phyloP scores from a whole-genome alignment of 352 stramenopile genomes.

The Thalassiosira livingstoniorum region DNA sequence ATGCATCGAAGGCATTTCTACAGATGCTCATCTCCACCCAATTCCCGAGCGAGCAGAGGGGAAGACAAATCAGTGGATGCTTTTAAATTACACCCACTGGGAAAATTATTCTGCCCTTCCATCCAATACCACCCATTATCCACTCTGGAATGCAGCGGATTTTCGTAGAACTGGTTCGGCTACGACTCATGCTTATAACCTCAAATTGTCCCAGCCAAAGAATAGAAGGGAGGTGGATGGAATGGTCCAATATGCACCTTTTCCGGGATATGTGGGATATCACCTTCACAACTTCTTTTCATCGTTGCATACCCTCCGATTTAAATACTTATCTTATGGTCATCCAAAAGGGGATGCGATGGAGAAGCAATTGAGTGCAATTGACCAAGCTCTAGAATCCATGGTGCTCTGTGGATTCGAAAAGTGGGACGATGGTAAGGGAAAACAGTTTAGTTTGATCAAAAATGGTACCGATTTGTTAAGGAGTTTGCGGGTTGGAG shows the following conservation, averaged over 20 bases:
- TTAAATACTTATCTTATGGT: slow-evolving; percentile 28
- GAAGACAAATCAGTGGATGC: too few species aligned
- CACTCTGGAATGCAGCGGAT: slow-evolving; percentile 29
- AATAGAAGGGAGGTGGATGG: slow-evolving; percentile 6
- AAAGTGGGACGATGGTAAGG: too few species aligned
- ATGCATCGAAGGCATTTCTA: too few species aligned
- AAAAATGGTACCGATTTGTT: too few species aligned
- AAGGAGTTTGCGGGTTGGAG: too few species aligned
- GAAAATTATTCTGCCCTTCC: slow-evolving; percentile 7
- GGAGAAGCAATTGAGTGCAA: slow-evolving; percentile 22
- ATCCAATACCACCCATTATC: slow-evolving; percentile 3
- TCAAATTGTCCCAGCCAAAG: too few species aligned
- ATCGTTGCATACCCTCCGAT: slow-evolving; percentile 6
- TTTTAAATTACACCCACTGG: too few species aligned
- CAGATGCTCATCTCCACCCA: too few species aligned
- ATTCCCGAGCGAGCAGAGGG: too few species aligned
- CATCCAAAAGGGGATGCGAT: slow-evolving; percentile 24
- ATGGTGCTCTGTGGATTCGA: slow-evolving; percentile 30
- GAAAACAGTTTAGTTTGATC: too few species aligned
- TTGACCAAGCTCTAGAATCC: slow-evolving; percentile 30
- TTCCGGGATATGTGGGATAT: slow-evolving; percentile 17
- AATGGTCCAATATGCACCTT: background rate
- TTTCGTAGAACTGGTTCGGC: slow-evolving; percentile 13
- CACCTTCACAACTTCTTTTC: slow-evolving; percentile 39
- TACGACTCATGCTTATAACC: too few species aligned